A percentile compares a stretch with the other conserved stretches of the same genome.
Evolutionary conservation across 2,329 filamentous ascomycete species (phyloP).

Genomic region (Arthrobotrys iridis): DNA sequence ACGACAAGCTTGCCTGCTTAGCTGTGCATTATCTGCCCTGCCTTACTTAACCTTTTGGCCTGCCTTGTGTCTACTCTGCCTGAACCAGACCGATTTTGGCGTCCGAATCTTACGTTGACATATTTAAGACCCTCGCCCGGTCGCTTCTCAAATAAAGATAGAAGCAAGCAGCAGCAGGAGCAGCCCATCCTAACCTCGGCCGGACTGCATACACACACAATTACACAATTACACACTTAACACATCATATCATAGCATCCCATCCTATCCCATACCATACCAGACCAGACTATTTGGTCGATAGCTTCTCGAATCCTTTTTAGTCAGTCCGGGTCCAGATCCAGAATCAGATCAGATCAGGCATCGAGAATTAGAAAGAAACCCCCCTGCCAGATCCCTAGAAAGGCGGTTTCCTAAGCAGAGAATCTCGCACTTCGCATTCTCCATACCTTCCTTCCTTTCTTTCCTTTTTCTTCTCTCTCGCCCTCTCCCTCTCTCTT

Average conservation of each 20-base stretch:
- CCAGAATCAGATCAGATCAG: too few relatives aligned
- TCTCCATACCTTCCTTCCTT: too few relatives aligned
- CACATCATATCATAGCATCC: too few relatives aligned
- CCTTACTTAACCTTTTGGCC: not conserved
- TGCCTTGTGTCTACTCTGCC: constrained; percentile 24
- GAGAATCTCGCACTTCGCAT: constrained; percentile 42
- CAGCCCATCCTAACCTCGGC: constrained; percentile 12
- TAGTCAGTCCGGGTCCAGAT: too few relatives aligned
- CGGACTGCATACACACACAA: constrained; percentile 18
- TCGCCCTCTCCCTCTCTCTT: too few relatives aligned
- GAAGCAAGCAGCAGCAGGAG: not conserved
- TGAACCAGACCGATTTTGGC: not conserved
- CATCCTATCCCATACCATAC: not conserved
- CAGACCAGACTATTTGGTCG: not conserved
- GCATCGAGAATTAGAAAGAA: not conserved
- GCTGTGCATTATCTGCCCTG: constrained; percentile 5
- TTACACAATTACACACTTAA: too few relatives aligned
- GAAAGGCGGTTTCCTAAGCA: not conserved
- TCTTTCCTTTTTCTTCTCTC: too few relatives aligned
- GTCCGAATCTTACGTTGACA: constrained; percentile 50
- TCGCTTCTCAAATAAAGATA: constrained; percentile 28
- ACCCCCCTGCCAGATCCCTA: constrained; percentile 8
- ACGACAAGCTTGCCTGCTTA: constrained; percentile 30
- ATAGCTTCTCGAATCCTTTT: constrained; percentile 8
- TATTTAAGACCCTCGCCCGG: constrained; percentile 47